Evolutionary conservation across 2,329 filamentous ascomycete species (phyloP), one percentile per base, ranked within the genome.

Genomic region (Bertia moriformis): DNA sequence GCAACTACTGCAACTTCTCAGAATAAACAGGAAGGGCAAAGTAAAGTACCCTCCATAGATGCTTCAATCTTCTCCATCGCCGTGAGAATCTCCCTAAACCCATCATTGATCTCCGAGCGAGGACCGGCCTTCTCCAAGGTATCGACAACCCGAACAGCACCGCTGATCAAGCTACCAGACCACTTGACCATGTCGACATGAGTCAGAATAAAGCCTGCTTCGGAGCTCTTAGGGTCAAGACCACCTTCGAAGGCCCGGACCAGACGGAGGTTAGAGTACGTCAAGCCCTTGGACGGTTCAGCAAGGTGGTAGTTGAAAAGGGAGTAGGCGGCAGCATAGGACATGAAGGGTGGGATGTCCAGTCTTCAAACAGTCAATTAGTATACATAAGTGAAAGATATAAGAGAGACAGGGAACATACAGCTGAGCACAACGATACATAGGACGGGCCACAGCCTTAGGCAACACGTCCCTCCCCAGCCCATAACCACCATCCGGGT

Each of bases 141-240:
- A 32, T 73, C 65, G 37, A 79, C 60, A 40, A 73, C 63, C 38
- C 67, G 60, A 7, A 70, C 58, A 7, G 67, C 66, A 14, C 73
- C 74, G 32, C 61, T 60, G 40, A 78, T 62, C 12, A 78, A 57
- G 2, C 61, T 59, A 7, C 65, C 63, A 2, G 73, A 71, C 45
- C 74, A 60, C 49, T 72, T 69, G 30, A 78, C 73, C 73, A 78
- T 78, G 52, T 75, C 71, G 37, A 78, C 67, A 46, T 78, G 73
- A 1, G 73, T 75, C 4, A 78, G 56, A 30, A 78, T 71, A 47
- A 78, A 78, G 38, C 73, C 73, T n/a, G 73, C 73, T 51, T 78
- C 73, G 2, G 73, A 78, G 20, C 69, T 74, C 20, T 61, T 62
- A 2, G 71, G 70, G 47, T 78, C 68, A n/a, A 76, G 62, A 10